Evolutionary conservation across 257 asterid species (phyloP).

Genomic region (Solanum paucissectum): DNA sequence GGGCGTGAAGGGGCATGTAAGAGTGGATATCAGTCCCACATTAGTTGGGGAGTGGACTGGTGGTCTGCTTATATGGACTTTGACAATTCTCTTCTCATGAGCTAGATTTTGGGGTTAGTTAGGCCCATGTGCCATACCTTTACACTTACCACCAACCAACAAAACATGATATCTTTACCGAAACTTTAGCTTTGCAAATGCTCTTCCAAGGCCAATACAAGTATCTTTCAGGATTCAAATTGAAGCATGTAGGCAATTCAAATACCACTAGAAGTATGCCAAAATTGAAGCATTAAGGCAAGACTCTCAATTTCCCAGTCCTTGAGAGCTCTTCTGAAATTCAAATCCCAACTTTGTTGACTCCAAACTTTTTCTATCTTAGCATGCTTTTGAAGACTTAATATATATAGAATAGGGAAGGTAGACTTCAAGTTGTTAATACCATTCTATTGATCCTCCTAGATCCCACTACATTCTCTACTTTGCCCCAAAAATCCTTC

Average conservation of each 20-base stretch:
- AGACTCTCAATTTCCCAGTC: background rate
- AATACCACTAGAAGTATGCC: background rate
- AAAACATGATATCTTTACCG: background rate
- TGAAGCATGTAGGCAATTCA: too few relatives aligned
- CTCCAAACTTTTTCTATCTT: background rate
- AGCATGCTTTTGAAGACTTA: background rate
- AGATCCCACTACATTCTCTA: background rate
- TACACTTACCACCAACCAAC: background rate
- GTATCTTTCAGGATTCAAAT: background rate
- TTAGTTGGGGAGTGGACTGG: too few relatives aligned
- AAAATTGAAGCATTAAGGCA: background rate
- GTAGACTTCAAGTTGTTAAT: background rate
- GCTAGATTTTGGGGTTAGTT: too few relatives aligned
- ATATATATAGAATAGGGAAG: background rate
- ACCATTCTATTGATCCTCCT: background rate
- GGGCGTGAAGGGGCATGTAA: too few relatives aligned
- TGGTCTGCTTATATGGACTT: too few relatives aligned
- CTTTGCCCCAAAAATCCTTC: background rate
- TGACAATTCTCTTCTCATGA: too few relatives aligned
- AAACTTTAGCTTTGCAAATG: background rate
- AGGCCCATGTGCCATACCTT: too few relatives aligned
- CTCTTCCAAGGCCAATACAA: background rate
- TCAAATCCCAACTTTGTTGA: background rate
- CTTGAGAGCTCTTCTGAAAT: background rate
- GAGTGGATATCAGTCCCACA: too few relatives aligned